Evolutionary conservation across 257 asterid species (phyloP).

Genomic region (Solanum dulcamara): DNA sequence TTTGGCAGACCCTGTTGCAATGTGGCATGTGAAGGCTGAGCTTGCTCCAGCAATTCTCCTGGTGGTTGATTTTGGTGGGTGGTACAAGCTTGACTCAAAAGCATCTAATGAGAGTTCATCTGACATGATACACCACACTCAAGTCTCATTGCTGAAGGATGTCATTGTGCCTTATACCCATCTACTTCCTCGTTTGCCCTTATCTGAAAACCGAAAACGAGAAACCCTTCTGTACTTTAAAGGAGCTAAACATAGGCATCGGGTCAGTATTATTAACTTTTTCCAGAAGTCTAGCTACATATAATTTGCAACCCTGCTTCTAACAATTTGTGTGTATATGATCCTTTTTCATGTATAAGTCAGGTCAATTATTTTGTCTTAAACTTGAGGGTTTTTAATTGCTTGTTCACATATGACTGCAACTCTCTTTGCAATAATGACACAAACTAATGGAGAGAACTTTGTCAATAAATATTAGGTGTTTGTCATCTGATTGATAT

Average conservation of each 20-base stretch:
- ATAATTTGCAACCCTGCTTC: background rate
- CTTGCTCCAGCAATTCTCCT: slow-evolving; percentile 80
- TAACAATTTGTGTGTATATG: background rate
- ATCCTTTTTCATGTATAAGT: background rate
- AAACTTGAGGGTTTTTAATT: background rate
- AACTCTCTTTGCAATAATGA: background rate
- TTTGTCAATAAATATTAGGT: background rate
- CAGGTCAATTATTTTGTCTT: background rate
- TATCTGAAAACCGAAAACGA: slow-evolving; percentile 48
- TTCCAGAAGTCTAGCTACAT: background rate
- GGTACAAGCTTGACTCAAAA: slow-evolving; percentile 71
- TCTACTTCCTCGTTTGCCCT: slow-evolving; percentile 60
- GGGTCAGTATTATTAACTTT: slow-evolving; percentile 43
- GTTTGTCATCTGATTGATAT: background rate
- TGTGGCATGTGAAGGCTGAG: slow-evolving; percentile 88
- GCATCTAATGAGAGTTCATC: slow-evolving; percentile 36
- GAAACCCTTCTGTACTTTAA: slow-evolving; percentile 76
- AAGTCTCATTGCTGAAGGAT: slow-evolving; percentile 86
- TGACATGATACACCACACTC: slow-evolving; percentile 66
- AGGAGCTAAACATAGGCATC: slow-evolving; percentile 95
- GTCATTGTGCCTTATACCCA: slow-evolving; percentile 85
- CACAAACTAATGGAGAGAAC: background rate
- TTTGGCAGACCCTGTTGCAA: slow-evolving; percentile 99
- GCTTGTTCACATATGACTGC: background rate
- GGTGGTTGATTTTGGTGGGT: slow-evolving; percentile 96